Evolutionary conservation across 768 basidiomycete species (phyloP).

Genomic region (Termitomyces sp.): DNA sequence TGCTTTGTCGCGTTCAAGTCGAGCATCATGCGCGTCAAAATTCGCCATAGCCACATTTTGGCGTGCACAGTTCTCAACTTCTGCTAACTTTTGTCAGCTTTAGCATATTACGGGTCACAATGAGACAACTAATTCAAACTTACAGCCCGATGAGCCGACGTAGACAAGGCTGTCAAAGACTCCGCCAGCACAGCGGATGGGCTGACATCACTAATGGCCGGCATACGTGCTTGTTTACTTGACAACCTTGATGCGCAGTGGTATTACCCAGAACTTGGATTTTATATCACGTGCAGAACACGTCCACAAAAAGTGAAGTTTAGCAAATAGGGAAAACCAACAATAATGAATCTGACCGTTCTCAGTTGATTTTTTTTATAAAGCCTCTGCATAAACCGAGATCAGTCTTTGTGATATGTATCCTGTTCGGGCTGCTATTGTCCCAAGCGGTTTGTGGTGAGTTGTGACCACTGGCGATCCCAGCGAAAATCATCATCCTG

Average conservation of each 20-base stretch:
- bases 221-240: constrained; percentile 1
- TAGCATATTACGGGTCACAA: not conserved
- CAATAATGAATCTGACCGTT: not conserved
- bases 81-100: constrained; percentile 35
- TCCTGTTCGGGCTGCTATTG: too few relatives aligned
- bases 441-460: too few relatives aligned
- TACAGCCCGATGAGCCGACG: constrained; percentile 19
- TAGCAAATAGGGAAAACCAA: not conserved
- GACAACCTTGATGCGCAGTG: not conserved
- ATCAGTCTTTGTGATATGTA: too few relatives aligned
- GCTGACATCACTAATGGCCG: constrained; percentile 5
- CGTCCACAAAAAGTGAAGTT: constrained; percentile 1
- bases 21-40: constrained; percentile 40
- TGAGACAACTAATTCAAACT: not conserved
- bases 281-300: constrained; percentile 9
- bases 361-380: not conserved
- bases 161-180: constrained; percentile 19
- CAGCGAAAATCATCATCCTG: too few relatives aligned
- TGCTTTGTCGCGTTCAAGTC: constrained; percentile 41
- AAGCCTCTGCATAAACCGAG: too few relatives aligned
- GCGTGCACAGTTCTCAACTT: constrained; percentile 51
- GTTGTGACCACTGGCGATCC: too few relatives aligned
- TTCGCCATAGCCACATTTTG: constrained; percentile 44
- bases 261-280: too few relatives aligned
- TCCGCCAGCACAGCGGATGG: constrained; percentile 16